These are phyloP conservation scores for Flammula alnicola DNA, from an alignment of 1,284 basidiomycete genomes.

Conservation along the genomic window DNA sequence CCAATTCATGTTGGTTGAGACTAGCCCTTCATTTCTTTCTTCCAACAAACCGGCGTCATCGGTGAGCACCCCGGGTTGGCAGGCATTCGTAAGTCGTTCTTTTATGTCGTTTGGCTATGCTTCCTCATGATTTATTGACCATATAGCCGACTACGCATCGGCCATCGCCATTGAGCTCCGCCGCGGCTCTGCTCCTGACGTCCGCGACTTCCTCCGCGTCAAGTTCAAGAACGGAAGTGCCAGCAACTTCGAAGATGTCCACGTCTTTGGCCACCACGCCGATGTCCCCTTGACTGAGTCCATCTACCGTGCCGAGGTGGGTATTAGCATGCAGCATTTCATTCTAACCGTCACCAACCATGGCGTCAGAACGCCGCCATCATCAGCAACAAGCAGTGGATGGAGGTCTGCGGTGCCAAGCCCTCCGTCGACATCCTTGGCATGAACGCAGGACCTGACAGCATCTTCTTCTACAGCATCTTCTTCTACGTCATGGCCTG, in stretches of 20 bases:
- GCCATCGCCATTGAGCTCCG: constrained; percentile 81
- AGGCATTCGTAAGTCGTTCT: constrained; percentile 60
- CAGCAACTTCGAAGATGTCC: constrained; percentile 60
- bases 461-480: constrained; percentile 48
- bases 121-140: neutral
- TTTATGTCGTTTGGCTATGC: neutral
- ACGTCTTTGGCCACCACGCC: constrained; percentile 69
- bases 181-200: constrained; percentile 71
- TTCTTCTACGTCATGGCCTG: constrained; percentile 50
- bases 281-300: constrained; percentile 81
- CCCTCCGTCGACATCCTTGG: constrained; percentile 37
- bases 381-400: constrained; percentile 72
- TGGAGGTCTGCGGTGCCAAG: constrained; percentile 54
- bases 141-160: constrained; percentile 76
- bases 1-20: constrained; percentile 75
- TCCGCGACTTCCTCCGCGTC: constrained; percentile 79
- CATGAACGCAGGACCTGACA: constrained; percentile 14
- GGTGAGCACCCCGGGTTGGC: constrained; percentile 60
- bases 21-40: constrained; percentile 86
- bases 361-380: constrained; percentile 60
- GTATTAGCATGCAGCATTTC: constrained; percentile 22
- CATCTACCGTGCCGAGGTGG: constrained; percentile 75
- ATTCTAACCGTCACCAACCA: neutral
- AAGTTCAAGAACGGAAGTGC: constrained; percentile 85
- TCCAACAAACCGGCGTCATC: constrained; percentile 73